phyloP scores from a whole-genome alignment of 1,284 basidiomycete species.

The Tilletia setariae region DNA sequence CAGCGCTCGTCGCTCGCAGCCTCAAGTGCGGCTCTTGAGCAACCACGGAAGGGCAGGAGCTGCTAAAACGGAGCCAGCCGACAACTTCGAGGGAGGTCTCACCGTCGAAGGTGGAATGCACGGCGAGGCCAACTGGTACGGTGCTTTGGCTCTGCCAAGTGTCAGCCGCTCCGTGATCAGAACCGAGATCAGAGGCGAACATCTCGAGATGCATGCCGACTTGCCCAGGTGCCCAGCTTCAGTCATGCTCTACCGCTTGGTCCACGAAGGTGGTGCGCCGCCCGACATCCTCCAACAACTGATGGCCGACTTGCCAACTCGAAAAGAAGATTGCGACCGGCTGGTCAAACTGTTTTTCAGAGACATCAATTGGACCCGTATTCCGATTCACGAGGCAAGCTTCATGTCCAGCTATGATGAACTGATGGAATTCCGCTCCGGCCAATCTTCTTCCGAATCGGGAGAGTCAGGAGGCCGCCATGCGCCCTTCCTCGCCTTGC shows the following conservation, averaged over 20 bases:
- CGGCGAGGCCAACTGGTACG: constrained; percentile 35
- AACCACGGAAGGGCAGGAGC: not conserved
- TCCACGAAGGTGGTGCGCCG: constrained; percentile 48
- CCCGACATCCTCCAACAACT: constrained; percentile 41
- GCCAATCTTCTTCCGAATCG: constrained; percentile 33
- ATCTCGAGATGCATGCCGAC: constrained; percentile 45
- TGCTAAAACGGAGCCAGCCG: not conserved
- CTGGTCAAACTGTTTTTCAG: constrained; percentile 47
- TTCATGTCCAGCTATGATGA: constrained; percentile 78
- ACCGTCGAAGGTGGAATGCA: constrained; percentile 39
- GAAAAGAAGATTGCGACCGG: constrained; percentile 31
- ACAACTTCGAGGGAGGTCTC: constrained; percentile 40
- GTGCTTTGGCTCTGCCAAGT: constrained; percentile 46
- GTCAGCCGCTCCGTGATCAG: constrained; percentile 45
- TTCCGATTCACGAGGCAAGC: constrained; percentile 81
- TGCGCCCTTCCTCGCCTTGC: constrained; percentile 80
- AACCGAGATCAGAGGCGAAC: constrained; percentile 48
- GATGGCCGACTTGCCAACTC: constrained; percentile 42
- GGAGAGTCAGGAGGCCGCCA: constrained; percentile 65
- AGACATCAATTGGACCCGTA: constrained; percentile 84
- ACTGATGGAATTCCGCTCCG: constrained; percentile 62
- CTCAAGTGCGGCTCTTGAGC: too few species aligned
- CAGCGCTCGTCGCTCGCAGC: not conserved
- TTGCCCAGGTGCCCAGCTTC: constrained; percentile 47
- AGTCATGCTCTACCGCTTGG: constrained; percentile 43